A percentile compares a stretch with the other conserved stretches of the same genome.
These are phyloP conservation scores for Paralagenidium karlingii DNA, from an alignment of 352 stramenopile species.

Conservation along the genomic window DNA sequence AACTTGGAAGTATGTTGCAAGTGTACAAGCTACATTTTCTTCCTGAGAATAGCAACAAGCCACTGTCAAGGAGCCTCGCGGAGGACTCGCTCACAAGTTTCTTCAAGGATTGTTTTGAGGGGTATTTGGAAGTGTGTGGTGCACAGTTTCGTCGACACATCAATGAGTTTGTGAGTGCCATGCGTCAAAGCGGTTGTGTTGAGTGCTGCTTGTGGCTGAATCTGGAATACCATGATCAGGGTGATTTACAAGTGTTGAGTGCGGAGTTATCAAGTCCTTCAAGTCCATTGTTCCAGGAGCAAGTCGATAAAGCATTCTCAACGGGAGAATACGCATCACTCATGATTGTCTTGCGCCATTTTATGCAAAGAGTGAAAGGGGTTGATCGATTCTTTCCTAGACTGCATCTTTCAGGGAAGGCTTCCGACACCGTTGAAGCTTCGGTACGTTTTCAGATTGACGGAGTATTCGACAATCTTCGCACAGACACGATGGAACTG, in stretches of 20 bases:
- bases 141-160: conserved; percentile 38
- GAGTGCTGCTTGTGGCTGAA: neutral
- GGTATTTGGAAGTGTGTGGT: conserved; percentile 37
- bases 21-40: no score
- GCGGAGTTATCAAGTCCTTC: neutral
- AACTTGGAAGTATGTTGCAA: no score
- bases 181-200: neutral
- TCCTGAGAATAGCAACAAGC: no score
- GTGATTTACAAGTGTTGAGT: conserved; percentile 2
- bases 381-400: conserved; percentile 46
- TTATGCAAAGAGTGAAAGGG: conserved; percentile 45
- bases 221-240: conserved; percentile 3
- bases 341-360: conserved; percentile 73
- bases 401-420: conserved; percentile 22
- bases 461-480: conserved; percentile 45
- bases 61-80: no score
- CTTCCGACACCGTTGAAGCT: conserved; percentile 38
- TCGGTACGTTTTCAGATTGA: conserved; percentile 76
- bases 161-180: conserved; percentile 40
- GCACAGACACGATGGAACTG: conserved; percentile 38
- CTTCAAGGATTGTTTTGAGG: conserved; percentile 47
- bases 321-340: conserved; percentile 70
- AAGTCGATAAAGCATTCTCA: no score
- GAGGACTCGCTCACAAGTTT: no score
- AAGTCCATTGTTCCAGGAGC: neutral